Evolutionary conservation across 805 yeast genomes (phyloP).

Genomic region (Maudiozyma saulgeensis): DNA sequence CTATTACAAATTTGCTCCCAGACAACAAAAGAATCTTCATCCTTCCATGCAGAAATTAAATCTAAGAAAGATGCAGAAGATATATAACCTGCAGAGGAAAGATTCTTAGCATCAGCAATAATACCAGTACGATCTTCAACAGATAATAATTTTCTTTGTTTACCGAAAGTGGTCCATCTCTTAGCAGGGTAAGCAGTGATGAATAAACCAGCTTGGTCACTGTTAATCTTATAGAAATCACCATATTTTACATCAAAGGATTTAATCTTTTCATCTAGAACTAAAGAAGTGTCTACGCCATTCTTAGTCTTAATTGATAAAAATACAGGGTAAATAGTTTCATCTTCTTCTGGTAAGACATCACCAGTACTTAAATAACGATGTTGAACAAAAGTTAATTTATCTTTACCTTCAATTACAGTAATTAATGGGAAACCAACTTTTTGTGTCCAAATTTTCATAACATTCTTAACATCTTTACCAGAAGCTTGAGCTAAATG

Average conservation of each 20-base stretch:
- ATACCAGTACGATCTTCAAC: conserved; percentile 71
- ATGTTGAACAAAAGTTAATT: conserved; percentile 52
- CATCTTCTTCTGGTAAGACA: conserved; percentile 64
- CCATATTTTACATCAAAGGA: conserved; percentile 35
- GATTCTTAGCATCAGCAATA: conserved; percentile 68
- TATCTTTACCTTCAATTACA: conserved; percentile 37
- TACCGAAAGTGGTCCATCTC: conserved; percentile 60
- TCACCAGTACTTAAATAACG: conserved; percentile 71
- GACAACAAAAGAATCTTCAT: conserved; percentile 51
- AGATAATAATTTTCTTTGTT: conserved; percentile 47
- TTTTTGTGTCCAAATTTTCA: conserved; percentile 64
- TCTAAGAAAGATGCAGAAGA: conserved; percentile 49
- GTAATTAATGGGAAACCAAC: conserved; percentile 65
- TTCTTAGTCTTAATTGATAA: conserved; percentile 47
- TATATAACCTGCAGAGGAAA: conserved; percentile 60
- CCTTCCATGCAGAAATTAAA: conserved; percentile 52
- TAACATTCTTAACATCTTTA: conserved; percentile 45
- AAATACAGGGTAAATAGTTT: conserved; percentile 56
- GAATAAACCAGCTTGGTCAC: conserved; percentile 64
- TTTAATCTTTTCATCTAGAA: conserved; percentile 41
- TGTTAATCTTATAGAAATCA: conserved; percentile 59
- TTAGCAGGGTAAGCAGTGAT: conserved; percentile 60
- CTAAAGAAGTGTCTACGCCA: conserved; percentile 52
- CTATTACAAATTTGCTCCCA: conserved; percentile 52
- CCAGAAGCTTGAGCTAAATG: conserved; percentile 56